Evolutionary conservation across 176 grass and related monocot genomes (phyloP).

Genomic region (Lolium multiflorum): DNA sequence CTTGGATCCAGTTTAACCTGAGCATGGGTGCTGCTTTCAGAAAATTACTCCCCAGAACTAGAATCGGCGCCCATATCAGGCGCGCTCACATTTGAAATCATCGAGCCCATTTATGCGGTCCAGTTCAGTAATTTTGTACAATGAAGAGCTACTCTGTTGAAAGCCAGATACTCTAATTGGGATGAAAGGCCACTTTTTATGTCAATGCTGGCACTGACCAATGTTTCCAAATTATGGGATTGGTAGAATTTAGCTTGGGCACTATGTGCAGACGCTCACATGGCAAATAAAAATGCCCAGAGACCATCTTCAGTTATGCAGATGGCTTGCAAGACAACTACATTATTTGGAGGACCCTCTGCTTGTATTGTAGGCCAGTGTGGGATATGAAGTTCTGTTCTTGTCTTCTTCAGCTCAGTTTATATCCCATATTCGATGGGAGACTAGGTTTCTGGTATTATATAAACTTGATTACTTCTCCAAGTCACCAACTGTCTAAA

Average conservation of each 20-base stretch:
- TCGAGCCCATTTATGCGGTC: neutral
- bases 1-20: neutral
- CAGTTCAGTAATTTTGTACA: slow-evolving; percentile 18
- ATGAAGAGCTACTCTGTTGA: slow-evolving; percentile 10
- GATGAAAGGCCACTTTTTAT: neutral
- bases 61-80: neutral
- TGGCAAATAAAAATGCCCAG: slow-evolving; percentile 1
- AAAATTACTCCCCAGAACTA: neutral
- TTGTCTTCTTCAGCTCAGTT: neutral
- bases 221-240: slow-evolving; percentile 11
- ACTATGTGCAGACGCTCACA: slow-evolving; percentile 20
- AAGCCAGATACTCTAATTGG: neutral
- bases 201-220: neutral
- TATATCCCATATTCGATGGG: neutral
- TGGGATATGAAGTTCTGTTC: slow-evolving; percentile 2
- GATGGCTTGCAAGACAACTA: neutral
- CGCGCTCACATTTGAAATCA: neutral
- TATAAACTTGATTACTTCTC: slow-evolving; percentile 27
- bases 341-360: slow-evolving; percentile 10
- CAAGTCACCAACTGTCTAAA: slow-evolving; percentile 13
- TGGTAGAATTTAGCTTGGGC: neutral
- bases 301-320: neutral
- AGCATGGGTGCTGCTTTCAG: slow-evolving; percentile 17
- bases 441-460: neutral
- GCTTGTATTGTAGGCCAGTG: slow-evolving; percentile 22